These are phyloP conservation scores for Panellus pusillus DNA, from an alignment of 768 basidiomycete genomes.

Conservation along the genomic window DNA sequence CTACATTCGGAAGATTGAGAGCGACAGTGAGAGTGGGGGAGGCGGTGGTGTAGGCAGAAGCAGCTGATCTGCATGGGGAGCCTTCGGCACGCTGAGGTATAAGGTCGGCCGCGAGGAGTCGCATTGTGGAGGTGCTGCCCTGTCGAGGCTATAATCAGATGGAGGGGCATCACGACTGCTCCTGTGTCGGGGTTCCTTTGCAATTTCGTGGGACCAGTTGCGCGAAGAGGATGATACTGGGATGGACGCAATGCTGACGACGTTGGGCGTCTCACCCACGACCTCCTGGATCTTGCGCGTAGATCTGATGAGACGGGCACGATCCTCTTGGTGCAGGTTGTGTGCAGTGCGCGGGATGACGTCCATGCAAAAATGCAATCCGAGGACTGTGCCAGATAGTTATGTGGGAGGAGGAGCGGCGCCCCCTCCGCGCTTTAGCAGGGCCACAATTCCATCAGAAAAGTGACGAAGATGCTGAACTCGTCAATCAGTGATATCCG, in stretches of 20 bases:
- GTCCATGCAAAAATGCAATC: too few species aligned
- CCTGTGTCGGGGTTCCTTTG: neutral
- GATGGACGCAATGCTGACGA: neutral
- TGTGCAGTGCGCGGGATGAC: slow-evolving; percentile 1
- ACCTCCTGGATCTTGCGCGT: slow-evolving; percentile 7
- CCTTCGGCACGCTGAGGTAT: slow-evolving; percentile 7
- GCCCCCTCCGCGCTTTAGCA: too few species aligned
- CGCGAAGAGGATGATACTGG: neutral
- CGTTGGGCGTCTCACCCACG: slow-evolving; percentile 7
- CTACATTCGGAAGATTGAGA: neutral
- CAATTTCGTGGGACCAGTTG: neutral
- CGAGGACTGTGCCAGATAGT: too few species aligned
- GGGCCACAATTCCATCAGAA: too few species aligned
- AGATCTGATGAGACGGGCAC: slow-evolving; percentile 8
- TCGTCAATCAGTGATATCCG: too few species aligned
- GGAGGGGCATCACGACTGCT: neutral
- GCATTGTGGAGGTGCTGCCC: neutral
- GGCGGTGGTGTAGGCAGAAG: neutral
- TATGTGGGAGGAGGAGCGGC: too few species aligned
- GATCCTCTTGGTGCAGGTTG: slow-evolving; percentile 2
- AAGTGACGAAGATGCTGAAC: too few species aligned
- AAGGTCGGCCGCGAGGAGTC: slow-evolving; percentile 1
- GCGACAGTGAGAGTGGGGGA: slow-evolving; percentile 8
- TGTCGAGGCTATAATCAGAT: neutral
- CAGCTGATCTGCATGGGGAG: neutral